Percentiles rank a stretch among this genome's conserved stretches.
Conservation (phyloP, 1,284 basidiomycete genomes). For the Mycocalia duriaeana region DNA sequence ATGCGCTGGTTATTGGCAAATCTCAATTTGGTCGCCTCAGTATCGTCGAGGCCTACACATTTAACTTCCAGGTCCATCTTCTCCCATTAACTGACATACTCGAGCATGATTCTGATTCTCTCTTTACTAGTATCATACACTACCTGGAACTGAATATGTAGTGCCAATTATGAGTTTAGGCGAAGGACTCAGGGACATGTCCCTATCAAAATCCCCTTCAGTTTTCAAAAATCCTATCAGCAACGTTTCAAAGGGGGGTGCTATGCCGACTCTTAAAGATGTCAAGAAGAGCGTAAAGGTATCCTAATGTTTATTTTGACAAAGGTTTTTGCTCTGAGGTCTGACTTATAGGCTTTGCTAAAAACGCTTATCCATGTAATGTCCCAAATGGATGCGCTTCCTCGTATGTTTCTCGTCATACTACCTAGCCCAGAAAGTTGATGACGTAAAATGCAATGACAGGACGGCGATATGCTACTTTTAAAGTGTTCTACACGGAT, state of each 20-base stretch:
- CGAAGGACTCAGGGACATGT: constrained; percentile 47
- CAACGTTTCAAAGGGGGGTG: constrained; percentile 50
- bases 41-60: constrained; percentile 78
- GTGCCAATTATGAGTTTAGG: constrained; percentile 69
- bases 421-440: constrained; percentile 3
- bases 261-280: constrained; percentile 61
- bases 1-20: constrained; percentile 13
- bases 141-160: constrained; percentile 48
- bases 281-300: constrained; percentile 74
- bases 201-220: constrained; percentile 30
- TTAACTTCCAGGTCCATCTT: constrained; percentile 62
- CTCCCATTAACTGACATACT: neutral
- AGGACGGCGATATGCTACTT: constrained; percentile 79
- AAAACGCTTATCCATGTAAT: constrained; percentile 73
- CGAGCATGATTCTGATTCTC: neutral
- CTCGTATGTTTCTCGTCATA: constrained; percentile 42
- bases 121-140: constrained; percentile 48
- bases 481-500: constrained; percentile 77
- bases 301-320: constrained; percentile 5
- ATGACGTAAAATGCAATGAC: constrained; percentile 3
- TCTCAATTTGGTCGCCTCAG: constrained; percentile 29
- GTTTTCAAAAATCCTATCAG: constrained; percentile 52
- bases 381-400: constrained; percentile 71
- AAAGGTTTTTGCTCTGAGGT: neutral
- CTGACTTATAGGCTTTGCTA: constrained; percentile 46